These are phyloP conservation scores for Cutaneotrichosporon dermatis DNA, from an alignment of 1,284 basidiomycete genomes.

Conservation along the genomic window DNA sequence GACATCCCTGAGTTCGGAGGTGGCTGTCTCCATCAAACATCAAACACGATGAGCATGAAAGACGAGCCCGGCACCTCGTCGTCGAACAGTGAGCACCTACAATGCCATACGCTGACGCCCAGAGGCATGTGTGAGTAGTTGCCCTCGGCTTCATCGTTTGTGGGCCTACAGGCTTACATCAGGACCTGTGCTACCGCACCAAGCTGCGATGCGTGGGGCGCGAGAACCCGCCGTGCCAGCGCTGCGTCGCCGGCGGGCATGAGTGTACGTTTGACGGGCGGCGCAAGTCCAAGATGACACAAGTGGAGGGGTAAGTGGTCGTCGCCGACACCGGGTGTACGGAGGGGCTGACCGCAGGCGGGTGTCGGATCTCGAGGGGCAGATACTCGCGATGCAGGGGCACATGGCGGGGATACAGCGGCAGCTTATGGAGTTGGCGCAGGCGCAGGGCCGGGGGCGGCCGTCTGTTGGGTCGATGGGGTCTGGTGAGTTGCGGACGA, in stretches of 20 bases:
- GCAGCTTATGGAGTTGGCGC: background rate
- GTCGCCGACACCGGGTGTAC: background rate
- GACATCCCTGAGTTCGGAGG: too few species aligned
- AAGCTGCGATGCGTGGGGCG: constrained; percentile 13
- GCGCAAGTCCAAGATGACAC: constrained; percentile 10
- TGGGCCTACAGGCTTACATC: background rate
- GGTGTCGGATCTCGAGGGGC: background rate
- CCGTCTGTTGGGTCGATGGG: background rate
- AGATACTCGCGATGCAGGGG: constrained; percentile 1
- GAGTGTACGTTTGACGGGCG: constrained; percentile 13
- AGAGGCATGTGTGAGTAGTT: constrained; percentile 1
- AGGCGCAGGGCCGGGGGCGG: background rate
- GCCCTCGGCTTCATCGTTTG: background rate
- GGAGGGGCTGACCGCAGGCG: background rate
- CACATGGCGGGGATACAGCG: background rate
- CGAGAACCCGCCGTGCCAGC: constrained; percentile 10
- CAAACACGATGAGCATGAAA: background rate
- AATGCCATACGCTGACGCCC: background rate
- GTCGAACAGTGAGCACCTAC: constrained; percentile 1
- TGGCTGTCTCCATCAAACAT: too few species aligned
- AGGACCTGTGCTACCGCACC: constrained; percentile 10
- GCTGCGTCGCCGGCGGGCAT: constrained; percentile 1
- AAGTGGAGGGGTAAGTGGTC: constrained; percentile 5
- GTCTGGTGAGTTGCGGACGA: background rate
- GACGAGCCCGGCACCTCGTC: background rate